A percentile compares a stretch with the other conserved stretches of the same genome.
These are phyloP conservation scores for Acacia confusa DNA, from an alignment of 306 rosid species.

Conservation along the genomic window DNA sequence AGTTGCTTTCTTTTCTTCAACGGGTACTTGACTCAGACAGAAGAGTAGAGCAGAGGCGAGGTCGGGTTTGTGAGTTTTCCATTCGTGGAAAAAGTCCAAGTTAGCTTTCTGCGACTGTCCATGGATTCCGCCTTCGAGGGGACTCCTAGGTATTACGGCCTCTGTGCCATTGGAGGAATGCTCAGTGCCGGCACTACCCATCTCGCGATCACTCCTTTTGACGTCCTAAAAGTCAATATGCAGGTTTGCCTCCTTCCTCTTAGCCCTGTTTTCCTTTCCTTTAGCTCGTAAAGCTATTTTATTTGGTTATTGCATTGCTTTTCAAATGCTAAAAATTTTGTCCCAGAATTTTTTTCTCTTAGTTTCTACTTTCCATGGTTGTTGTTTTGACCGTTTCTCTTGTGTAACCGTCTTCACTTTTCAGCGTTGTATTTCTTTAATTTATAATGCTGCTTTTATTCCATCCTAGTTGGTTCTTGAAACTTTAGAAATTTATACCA, in stretches of 20 bases:
- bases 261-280: neutral
- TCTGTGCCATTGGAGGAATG: constrained; percentile 61
- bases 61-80: neutral
- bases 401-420: constrained; percentile 20
- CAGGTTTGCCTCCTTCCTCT: neutral
- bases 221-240: constrained; percentile 52
- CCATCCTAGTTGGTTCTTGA: neutral
- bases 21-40: neutral
- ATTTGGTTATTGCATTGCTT: neutral
- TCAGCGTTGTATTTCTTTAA: neutral
- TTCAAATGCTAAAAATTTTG: neutral
- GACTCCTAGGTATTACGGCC: constrained; percentile 49
- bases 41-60: neutral
- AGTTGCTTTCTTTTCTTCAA: neutral
- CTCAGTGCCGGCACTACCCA: constrained; percentile 68
- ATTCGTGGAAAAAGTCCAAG: neutral
- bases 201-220: constrained; percentile 51
- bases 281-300: neutral
- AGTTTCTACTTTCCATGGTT: neutral
- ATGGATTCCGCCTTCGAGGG: constrained; percentile 31
- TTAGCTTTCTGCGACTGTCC: neutral
- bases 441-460: neutral
- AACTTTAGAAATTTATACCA: neutral
- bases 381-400: constrained; percentile 13
- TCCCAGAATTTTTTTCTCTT: neutral